A percentile compares a stretch with the other conserved stretches of the same genome.
Conservation (phyloP, 129 eudicot species). For the Flaveria brownii region DNA sequence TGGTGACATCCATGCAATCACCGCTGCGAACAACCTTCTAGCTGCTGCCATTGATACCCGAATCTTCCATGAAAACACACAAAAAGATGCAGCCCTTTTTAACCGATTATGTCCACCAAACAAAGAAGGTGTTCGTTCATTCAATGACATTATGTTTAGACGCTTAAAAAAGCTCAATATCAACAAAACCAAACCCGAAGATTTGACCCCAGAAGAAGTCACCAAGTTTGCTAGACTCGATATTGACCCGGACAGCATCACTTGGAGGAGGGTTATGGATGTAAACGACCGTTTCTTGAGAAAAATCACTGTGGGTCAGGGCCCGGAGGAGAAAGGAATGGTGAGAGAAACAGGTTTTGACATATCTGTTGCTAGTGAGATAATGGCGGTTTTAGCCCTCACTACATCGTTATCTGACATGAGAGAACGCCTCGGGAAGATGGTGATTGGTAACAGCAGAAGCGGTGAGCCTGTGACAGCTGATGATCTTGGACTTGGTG, state of each 20-base stretch:
- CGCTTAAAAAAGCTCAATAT: conserved; percentile 86
- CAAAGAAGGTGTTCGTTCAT: conserved; percentile 65
- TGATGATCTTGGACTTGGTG: conserved; percentile 95
- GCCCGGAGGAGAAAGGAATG: conserved; percentile 96
- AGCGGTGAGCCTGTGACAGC: conserved; percentile 92
- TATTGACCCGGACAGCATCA: conserved; percentile 76
- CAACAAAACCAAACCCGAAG: conserved; percentile 66
- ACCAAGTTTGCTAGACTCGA: conserved; percentile 89
- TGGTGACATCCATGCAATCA: conserved; percentile 96
- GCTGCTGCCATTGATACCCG: conserved; percentile 90
- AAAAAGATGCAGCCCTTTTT: conserved; percentile 72
- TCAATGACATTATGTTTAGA: conserved; percentile 72
- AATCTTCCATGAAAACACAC: conserved; percentile 83
- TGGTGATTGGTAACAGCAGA: conserved; percentile 92
- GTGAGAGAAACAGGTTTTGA: conserved; percentile 90
- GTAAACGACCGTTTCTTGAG: conserved; percentile 92
- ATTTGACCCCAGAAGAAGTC: conserved; percentile 76
- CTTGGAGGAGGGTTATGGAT: conserved; percentile 98
- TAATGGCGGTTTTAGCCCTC: conserved; percentile 95
- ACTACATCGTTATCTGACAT: conserved; percentile 80
- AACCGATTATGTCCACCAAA: conserved; percentile 77
- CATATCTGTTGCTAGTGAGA: conserved; percentile 94
- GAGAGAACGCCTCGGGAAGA: conserved; percentile 92
- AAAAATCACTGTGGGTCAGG: conserved; percentile 88
- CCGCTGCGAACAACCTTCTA: conserved; percentile 92